Conservation (phyloP, 441 rosid genomes). For the Populus hybrid region DNA sequence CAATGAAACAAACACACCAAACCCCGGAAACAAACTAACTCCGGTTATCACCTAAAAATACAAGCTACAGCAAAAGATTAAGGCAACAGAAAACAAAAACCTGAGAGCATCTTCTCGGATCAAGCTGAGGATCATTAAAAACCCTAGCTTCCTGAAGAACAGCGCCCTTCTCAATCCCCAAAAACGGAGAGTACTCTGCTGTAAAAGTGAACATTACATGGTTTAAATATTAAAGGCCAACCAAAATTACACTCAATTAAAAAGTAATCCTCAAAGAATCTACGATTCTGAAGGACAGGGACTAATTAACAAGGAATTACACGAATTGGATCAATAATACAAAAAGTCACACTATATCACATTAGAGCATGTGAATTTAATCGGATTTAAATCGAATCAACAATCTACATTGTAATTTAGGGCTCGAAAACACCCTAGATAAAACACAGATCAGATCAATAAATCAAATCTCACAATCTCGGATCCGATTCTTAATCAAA, state of each 20-base stretch:
- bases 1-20: conserved; percentile 12
- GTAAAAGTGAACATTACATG: conserved; percentile 25
- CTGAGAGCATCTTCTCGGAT: conserved; percentile 98
- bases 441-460: conserved; percentile 12
- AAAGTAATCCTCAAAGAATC: conserved; percentile 1
- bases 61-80: conserved; percentile 5
- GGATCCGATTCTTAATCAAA: conserved; percentile 5
- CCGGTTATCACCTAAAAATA: background rate
- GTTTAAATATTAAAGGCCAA: background rate
- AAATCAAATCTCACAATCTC: background rate
- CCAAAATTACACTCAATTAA: conserved; percentile 1
- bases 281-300: background rate
- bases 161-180: conserved; percentile 99
- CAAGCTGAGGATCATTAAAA: conserved; percentile 97
- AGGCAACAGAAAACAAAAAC: conserved; percentile 34
- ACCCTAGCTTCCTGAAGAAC: conserved; percentile 99
- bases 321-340: background rate
- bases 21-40: conserved; percentile 20
- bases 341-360: background rate
- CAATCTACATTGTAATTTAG: conserved; percentile 29
- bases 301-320: background rate
- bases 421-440: conserved; percentile 1
- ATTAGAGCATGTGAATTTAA: conserved; percentile 1
- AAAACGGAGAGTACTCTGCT: conserved; percentile 95
- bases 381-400: background rate